Percentiles rank a stretch among this genome's conserved stretches.
Conservation (phyloP, 2,329 filamentous ascomycete species). For the Botrytis byssoidea region DNA sequence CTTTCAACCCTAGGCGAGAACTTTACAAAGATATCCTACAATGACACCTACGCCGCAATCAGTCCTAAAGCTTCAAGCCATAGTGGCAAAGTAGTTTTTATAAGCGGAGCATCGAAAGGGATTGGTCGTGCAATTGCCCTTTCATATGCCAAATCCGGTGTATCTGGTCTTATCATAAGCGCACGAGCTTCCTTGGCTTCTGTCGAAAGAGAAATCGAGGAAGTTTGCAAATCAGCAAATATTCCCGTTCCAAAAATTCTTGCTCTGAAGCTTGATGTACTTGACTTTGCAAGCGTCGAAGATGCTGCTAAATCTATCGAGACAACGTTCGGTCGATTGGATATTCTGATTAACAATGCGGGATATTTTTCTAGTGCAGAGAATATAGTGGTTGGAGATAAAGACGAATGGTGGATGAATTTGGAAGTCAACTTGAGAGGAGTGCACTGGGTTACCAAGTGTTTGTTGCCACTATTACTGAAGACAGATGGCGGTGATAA, state of each 20-base stretch:
- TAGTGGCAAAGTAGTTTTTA: slow-evolving; percentile 1
- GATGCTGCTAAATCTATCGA: background rate
- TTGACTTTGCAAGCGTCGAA: background rate
- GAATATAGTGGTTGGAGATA: background rate
- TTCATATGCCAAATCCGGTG: background rate
- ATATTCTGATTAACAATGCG: background rate
- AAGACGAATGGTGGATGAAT: background rate
- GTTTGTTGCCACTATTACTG: background rate
- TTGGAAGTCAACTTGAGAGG: background rate
- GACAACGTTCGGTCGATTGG: background rate
- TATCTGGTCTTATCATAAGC: background rate
- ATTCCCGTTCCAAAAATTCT: background rate
- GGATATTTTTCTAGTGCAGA: fast-evolving
- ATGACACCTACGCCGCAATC: background rate
- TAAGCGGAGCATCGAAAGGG: background rate
- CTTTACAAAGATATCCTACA: slow-evolving; percentile 21
- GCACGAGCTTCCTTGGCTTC: background rate
- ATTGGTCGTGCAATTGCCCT: background rate
- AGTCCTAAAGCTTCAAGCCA: background rate
- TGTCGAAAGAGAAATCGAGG: background rate
- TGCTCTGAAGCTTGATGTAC: background rate
- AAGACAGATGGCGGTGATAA: background rate
- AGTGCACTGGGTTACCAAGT: background rate
- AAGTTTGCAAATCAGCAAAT: background rate
- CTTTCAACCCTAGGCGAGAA: slow-evolving; percentile 4